Evolutionary conservation across 2,329 filamentous ascomycete species (phyloP), one percentile per base, ranked within the genome.

Genomic region (Venturiaceae sp.): DNA sequence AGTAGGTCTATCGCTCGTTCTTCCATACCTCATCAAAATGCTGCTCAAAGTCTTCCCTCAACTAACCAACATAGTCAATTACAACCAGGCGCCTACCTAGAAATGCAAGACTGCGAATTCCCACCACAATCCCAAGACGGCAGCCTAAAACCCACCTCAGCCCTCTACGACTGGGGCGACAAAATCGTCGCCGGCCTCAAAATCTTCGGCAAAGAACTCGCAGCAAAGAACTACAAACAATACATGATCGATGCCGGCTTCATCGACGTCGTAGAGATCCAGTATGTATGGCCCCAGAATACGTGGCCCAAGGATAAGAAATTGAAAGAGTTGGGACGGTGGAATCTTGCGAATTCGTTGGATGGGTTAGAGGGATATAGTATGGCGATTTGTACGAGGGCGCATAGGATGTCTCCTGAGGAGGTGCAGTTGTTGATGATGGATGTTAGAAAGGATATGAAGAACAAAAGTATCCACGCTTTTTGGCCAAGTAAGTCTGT

Each of bases 101-200:
- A 77, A 57, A 64, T 74, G 3, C 71, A 75, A 16, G 78, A 80
- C 41, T 71, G 76, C 7, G 66, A 72, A 21, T 69, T 74, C 3
- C 66, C 68, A 1, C 63, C 72, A 3, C 67, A 65, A 26, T 75
- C 72, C 52, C 76, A 79, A 53, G 78, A 80, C 58, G 71, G 64
- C 19, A 74, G 73, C 0, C 60, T 82, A 72, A 72, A 72, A 1
- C 66, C 71, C 2, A 50, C 75, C 57, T 78, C 75, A 61, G 69
- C 75, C 3, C 70, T 81, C 28, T 71, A 74, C 37, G 73, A 77
- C 61, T 82, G 80, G 79, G 72, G 75, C 47, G 63, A 66, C 37
- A 63, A 67, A 44, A 60, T 68, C 34, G 62, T 68, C 14, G 21
- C 32, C 2, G 58, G 21, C 3, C 19, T 52, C 3, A 23, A 6